A percentile compares a stretch with the other conserved stretches of the same genome.
phyloP scores from a whole-genome alignment of 1,284 basidiomycete species.

The Coriolopsis trogii region DNA sequence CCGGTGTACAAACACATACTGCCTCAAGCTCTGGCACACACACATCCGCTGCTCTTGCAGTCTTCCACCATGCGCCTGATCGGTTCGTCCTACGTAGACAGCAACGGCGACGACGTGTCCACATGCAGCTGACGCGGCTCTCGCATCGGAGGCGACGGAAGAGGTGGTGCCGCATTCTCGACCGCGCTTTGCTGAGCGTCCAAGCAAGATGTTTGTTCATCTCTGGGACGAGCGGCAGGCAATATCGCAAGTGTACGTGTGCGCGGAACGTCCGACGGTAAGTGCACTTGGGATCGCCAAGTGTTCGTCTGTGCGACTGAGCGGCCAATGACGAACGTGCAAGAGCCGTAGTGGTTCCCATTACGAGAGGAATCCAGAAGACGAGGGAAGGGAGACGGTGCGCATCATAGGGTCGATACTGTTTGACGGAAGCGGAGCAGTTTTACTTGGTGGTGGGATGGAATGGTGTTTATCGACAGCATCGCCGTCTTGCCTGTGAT shows the following conservation, averaged over 20 bases:
- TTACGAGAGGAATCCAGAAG: conserved; percentile 1
- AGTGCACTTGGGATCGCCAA: conserved; percentile 33
- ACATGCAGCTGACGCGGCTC: conserved; percentile 60
- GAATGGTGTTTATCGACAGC: conserved; percentile 19
- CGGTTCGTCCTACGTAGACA: conserved; percentile 72
- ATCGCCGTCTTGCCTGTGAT: conserved; percentile 24
- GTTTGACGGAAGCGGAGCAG: conserved; percentile 1
- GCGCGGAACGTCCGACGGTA: conserved; percentile 14
- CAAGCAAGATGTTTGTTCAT: conserved; percentile 1
- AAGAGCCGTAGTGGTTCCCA: background rate
- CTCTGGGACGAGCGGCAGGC: background rate
- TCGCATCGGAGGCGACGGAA: conserved; percentile 6
- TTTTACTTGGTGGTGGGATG: conserved; percentile 16
- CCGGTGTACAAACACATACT: conserved; percentile 89
- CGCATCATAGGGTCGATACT: background rate
- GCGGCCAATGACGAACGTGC: conserved; percentile 11
- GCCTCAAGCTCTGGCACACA: conserved; percentile 84
- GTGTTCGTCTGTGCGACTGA: conserved; percentile 27
- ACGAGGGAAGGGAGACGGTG: conserved; percentile 7
- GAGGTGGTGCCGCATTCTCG: background rate
- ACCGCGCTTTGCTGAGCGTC: background rate
- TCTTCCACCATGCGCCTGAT: conserved; percentile 80
- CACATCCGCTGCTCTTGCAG: conserved; percentile 92
- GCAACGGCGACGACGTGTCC: conserved; percentile 53
- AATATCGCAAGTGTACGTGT: background rate